Percentiles rank a stretch among this genome's conserved stretches.
Evolutionary conservation across 495 filamentous ascomycete species (phyloP).

Genomic region (Hyaloscypha bicolor): DNA sequence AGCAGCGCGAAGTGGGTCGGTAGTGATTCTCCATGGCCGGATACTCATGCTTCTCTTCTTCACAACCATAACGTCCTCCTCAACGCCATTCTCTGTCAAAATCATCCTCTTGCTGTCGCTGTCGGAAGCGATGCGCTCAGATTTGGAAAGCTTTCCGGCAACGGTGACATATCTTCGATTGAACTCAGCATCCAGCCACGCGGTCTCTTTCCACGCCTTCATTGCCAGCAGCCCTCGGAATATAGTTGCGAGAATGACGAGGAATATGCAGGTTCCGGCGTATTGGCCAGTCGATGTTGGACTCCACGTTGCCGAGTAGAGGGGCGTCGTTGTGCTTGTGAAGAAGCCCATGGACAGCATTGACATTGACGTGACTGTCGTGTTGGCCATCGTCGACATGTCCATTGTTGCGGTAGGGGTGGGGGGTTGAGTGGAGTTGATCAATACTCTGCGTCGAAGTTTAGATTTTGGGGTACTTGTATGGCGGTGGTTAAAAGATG

Average conservation of each 20-base stretch:
- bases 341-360: constrained; percentile 61
- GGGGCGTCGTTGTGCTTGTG: constrained; percentile 64
- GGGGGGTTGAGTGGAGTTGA: background rate
- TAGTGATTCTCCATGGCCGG: constrained; percentile 75
- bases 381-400: constrained; percentile 25
- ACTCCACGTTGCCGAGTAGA: constrained; percentile 76
- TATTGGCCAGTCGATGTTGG: constrained; percentile 69
- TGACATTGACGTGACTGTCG: constrained; percentile 19
- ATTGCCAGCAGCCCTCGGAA: constrained; percentile 70
- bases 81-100: constrained; percentile 67
- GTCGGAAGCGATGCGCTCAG: constrained; percentile 53
- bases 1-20: constrained; percentile 73
- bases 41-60: constrained; percentile 47
- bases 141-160: constrained; percentile 60
- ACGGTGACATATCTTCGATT: constrained; percentile 76
- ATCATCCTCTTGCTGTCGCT: constrained; percentile 60
- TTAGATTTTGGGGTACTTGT: too few relatives aligned
- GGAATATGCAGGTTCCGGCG: constrained; percentile 85
- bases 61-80: constrained; percentile 74
- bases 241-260: constrained; percentile 70
- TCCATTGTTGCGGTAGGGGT: constrained; percentile 19
- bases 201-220: constrained; percentile 54
- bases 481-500: background rate
- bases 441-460: background rate
- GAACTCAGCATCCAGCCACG: constrained; percentile 63